These are phyloP conservation scores for Misopates orontium DNA, from an alignment of 257 asterid species.

Conservation along the genomic window DNA sequence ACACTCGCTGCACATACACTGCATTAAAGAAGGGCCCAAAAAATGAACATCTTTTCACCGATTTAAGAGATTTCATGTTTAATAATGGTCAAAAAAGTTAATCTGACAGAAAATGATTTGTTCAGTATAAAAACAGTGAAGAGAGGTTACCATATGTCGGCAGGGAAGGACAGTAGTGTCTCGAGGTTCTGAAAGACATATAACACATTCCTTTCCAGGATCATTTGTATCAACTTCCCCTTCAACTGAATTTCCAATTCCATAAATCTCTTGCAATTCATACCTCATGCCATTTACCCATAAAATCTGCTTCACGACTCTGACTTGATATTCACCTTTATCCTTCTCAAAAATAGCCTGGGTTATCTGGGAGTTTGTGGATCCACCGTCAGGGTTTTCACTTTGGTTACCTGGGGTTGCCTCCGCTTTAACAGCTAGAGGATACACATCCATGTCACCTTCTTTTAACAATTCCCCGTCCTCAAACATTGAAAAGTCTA, in stretches of 20 bases:
- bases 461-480: slow-evolving; percentile 66
- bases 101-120: neutral
- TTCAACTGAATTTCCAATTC: slow-evolving; percentile 76
- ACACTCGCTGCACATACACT: slow-evolving; percentile 99
- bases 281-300: slow-evolving; percentile 85
- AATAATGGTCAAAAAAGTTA: slow-evolving; percentile 15
- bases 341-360: slow-evolving; percentile 83
- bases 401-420: slow-evolving; percentile 42
- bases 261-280: slow-evolving; percentile 84
- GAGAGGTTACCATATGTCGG: slow-evolving; percentile 72
- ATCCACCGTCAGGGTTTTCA: slow-evolving; percentile 37
- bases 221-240: slow-evolving; percentile 68
- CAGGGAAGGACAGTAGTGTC: slow-evolving; percentile 95
- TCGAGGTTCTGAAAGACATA: slow-evolving; percentile 87
- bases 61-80: neutral
- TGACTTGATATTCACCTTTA: slow-evolving; percentile 66
- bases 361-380: slow-evolving; percentile 76
- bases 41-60: neutral
- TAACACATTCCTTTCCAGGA: slow-evolving; percentile 87
- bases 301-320: slow-evolving; percentile 79
- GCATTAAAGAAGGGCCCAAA: slow-evolving; percentile 31
- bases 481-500: slow-evolving; percentile 65
- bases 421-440: slow-evolving; percentile 86
- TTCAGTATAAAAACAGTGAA: slow-evolving; percentile 14
- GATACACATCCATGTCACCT: slow-evolving; percentile 63